These are phyloP conservation scores for Geoglossum cookeanum DNA, from an alignment of 2,329 filamentous ascomycete genomes.

Conservation along the genomic window DNA sequence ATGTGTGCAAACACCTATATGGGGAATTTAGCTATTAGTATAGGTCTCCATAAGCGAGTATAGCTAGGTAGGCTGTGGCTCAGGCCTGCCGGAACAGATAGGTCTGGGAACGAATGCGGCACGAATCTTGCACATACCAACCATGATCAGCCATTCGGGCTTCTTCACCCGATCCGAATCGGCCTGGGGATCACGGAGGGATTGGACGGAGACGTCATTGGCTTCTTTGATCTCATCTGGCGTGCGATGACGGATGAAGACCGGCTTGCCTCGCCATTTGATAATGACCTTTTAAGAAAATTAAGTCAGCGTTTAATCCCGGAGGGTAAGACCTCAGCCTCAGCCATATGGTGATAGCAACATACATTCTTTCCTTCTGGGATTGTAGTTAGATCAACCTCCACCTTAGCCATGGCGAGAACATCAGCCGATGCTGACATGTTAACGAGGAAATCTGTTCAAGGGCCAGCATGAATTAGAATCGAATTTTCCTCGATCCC, in stretches of 20 bases:
- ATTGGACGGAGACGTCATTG: conserved; percentile 65
- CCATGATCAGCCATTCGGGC: conserved; percentile 97
- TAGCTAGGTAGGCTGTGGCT: too few species aligned
- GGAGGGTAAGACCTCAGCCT: not conserved
- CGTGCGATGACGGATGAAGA: conserved; percentile 98
- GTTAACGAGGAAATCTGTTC: conserved; percentile 92
- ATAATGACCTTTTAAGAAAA: conserved; percentile 57
- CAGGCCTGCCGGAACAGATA: not conserved
- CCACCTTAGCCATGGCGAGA: conserved; percentile 97
- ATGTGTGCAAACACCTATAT: conserved; percentile 87
- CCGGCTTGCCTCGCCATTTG: conserved; percentile 99
- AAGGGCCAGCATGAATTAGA: not conserved
- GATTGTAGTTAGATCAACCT: conserved; percentile 80
- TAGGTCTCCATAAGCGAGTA: not conserved
- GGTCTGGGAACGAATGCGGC: conserved; percentile 9
- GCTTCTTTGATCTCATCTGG: conserved; percentile 84
- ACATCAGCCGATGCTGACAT: conserved; percentile 99
- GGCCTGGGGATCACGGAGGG: conserved; percentile 75
- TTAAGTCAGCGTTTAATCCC: not conserved
- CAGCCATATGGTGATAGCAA: conserved; percentile 10
- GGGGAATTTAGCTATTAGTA: conserved; percentile 8
- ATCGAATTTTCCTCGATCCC: not conserved
- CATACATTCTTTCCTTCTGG: conserved; percentile 98
- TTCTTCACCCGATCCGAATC: conserved; percentile 92
- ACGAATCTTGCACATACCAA: conserved; percentile 39